phyloP scores from a whole-genome alignment of 2,329 filamentous ascomycete species.

The Alternaria ventricosa region DNA sequence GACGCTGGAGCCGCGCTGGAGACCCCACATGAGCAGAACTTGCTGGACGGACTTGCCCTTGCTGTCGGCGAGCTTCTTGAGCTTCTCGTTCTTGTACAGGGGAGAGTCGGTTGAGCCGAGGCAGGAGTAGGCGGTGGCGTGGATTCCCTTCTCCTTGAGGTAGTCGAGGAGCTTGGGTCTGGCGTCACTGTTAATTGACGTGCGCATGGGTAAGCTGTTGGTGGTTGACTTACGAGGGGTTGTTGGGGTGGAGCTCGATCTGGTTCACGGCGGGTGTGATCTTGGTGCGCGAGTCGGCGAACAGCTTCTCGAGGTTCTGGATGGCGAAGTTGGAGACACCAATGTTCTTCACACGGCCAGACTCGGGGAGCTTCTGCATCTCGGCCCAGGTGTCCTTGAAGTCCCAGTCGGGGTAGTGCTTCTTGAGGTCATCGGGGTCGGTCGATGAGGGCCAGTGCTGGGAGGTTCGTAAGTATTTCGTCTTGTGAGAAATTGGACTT shows the following conservation, averaged over 20 bases:
- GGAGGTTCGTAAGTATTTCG: slow-evolving; percentile 1
- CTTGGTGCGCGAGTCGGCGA: slow-evolving; percentile 70
- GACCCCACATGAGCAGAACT: slow-evolving; percentile 79
- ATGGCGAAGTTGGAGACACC: slow-evolving; percentile 88
- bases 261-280: slow-evolving; percentile 77
- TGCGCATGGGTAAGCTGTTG: neutral
- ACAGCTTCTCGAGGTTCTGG: slow-evolving; percentile 75
- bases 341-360: slow-evolving; percentile 78
- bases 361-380: slow-evolving; percentile 72
- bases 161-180: slow-evolving; percentile 75
- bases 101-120: slow-evolving; percentile 74
- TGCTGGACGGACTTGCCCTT: slow-evolving; percentile 77
- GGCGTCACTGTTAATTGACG: slow-evolving; percentile 14
- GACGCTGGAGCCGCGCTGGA: slow-evolving; percentile 81
- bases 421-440: slow-evolving; percentile 66
- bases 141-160: slow-evolving; percentile 75
- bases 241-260: slow-evolving; percentile 80
- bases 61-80: slow-evolving; percentile 66
- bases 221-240: slow-evolving; percentile 64
- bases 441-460: slow-evolving; percentile 69
- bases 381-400: slow-evolving; percentile 80
- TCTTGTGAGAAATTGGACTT: neutral
- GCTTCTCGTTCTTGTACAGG: slow-evolving; percentile 69
- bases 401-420: slow-evolving; percentile 78
- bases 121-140: slow-evolving; percentile 76